These are phyloP conservation scores for Huiozyma sinensis DNA, from an alignment of 805 yeast species.

Conservation along the genomic window DNA sequence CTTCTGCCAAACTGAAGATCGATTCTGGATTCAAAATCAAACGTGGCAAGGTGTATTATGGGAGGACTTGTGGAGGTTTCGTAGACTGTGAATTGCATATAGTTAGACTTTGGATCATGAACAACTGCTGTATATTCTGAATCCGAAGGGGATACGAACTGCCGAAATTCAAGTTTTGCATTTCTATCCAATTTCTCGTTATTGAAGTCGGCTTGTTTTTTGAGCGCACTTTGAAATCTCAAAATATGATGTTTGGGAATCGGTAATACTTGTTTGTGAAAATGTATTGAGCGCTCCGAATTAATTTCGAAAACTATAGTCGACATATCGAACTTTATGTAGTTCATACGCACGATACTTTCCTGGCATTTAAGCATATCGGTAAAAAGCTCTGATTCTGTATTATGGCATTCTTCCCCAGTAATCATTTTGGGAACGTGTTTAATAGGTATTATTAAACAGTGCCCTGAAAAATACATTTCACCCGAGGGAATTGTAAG, in stretches of 20 bases:
- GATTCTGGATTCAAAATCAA: conserved; percentile 31
- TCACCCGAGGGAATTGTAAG: conserved; percentile 42
- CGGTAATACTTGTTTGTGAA: conserved; percentile 70
- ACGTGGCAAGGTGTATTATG: conserved; percentile 25
- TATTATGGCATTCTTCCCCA: conserved; percentile 12
- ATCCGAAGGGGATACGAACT: conserved; percentile 21
- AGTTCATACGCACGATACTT: conserved; percentile 41
- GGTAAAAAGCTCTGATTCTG: conserved; percentile 16
- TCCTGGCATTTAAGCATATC: conserved; percentile 41
- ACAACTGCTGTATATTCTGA: conserved; percentile 20
- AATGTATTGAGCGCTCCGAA: conserved; percentile 55
- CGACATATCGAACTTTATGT: conserved; percentile 32
- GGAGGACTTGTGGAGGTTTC: conserved; percentile 24
- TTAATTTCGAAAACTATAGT: conserved; percentile 64
- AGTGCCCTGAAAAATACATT: conserved; percentile 66
- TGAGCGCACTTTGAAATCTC: conserved; percentile 37
- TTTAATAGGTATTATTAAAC: conserved; percentile 66
- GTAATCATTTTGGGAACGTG: conserved; percentile 44
- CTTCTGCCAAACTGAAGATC: conserved; percentile 82
- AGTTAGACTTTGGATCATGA: conserved; percentile 24
- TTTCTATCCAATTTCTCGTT: conserved; percentile 38
- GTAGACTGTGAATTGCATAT: conserved; percentile 27
- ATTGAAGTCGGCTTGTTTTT: conserved; percentile 35
- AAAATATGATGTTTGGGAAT: conserved; percentile 36
- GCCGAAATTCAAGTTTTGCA: conserved; percentile 34